phyloP scores from a whole-genome alignment of 306 rosid species.

The Pterocarpus santalinus region DNA sequence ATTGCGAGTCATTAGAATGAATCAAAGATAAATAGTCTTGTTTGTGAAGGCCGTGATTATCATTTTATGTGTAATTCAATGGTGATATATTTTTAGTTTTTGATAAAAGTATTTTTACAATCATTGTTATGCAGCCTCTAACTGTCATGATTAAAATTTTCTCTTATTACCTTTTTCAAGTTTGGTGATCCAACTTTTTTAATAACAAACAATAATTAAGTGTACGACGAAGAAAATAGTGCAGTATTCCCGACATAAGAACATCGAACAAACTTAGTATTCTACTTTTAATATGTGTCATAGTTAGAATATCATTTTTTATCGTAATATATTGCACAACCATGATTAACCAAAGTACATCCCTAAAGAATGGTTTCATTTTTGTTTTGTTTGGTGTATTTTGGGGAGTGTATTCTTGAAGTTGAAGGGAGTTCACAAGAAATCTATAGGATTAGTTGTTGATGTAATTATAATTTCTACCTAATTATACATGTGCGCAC shows the following conservation, averaged over 20 bases:
- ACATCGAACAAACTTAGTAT: not conserved
- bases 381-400: not conserved
- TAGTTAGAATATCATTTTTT: not conserved
- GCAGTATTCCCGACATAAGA: not conserved
- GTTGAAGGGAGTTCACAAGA: not conserved
- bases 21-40: not conserved
- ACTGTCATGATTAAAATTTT: no score
- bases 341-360: not conserved
- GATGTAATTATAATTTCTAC: slow-evolving; percentile 3
- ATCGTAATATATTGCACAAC: not conserved
- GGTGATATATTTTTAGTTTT: not conserved
- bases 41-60: not conserved
- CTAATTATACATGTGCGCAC: slow-evolving; percentile 34
- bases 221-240: not conserved
- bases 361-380: not conserved
- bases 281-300: not conserved
- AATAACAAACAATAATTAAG: not conserved
- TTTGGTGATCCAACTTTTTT: no score
- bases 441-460: not conserved
- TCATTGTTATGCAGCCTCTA: no score
- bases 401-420: not conserved
- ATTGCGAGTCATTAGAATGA: not conserved
- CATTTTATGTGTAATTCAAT: not conserved
- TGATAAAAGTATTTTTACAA: no score
- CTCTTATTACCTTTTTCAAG: no score